Evolutionary conservation across 2,329 filamentous ascomycete species (phyloP).

Genomic region (Stagonosporopsis cucurbitacearum): DNA sequence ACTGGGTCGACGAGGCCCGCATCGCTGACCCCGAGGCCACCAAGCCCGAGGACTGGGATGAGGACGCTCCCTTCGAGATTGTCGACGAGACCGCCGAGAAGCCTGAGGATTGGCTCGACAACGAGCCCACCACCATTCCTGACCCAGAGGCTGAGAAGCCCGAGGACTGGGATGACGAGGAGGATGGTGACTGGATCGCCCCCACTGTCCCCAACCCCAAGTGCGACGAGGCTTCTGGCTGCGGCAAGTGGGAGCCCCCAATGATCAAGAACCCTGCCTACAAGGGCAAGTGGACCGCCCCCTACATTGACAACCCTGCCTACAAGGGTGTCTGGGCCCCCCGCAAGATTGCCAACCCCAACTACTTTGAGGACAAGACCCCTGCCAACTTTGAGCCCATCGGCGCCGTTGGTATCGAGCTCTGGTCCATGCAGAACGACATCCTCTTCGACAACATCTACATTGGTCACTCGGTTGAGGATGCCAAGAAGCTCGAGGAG

Average conservation of each 20-base stretch:
- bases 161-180: conserved; percentile 99
- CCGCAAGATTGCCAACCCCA: conserved; percentile 94
- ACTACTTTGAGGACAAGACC: conserved; percentile 96
- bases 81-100: conserved; percentile 89
- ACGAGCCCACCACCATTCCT: conserved; percentile 80
- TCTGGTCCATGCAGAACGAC: conserved; percentile 99
- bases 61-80: conserved; percentile 96
- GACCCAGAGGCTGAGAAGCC: conserved; percentile 98
- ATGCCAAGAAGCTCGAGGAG: conserved; percentile 85
- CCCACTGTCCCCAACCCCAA: conserved; percentile 94
- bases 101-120: conserved; percentile 95
- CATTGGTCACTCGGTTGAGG: conserved; percentile 94
- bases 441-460: conserved; percentile 99
- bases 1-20: conserved; percentile 93
- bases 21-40: conserved; percentile 90
- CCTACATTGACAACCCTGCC: conserved; percentile 92
- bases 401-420: conserved; percentile 96
- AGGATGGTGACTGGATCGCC: conserved; percentile 96
- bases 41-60: conserved; percentile 99
- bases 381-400: conserved; percentile 98
- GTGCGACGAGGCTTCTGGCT: conserved; percentile 91
- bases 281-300: conserved; percentile 98
- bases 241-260: conserved; percentile 89
- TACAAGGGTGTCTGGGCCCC: conserved; percentile 98
- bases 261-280: conserved; percentile 94